phyloP scores from a whole-genome alignment of 495 filamentous ascomycete species.

The Tuber melanosporum region DNA sequence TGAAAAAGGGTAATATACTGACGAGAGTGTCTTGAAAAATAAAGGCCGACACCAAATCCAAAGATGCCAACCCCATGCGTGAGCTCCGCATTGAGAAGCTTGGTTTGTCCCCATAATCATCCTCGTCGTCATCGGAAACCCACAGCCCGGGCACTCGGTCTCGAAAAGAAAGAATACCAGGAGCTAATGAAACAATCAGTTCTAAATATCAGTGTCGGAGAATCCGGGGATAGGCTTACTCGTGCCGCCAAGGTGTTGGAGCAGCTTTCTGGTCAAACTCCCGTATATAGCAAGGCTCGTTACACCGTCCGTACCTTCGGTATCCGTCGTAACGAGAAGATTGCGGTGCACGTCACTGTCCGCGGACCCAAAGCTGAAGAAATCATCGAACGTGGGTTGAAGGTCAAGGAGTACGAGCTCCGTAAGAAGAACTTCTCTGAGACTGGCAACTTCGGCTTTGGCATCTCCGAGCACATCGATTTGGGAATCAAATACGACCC shows the following conservation, averaged over 20 bases:
- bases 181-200: conserved; percentile 47
- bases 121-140: not conserved
- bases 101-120: conserved; percentile 29
- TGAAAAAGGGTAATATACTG: conserved; percentile 24
- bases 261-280: conserved; percentile 98
- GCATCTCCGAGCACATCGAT: conserved; percentile 99
- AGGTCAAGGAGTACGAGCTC: conserved; percentile 99
- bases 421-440: conserved; percentile 98
- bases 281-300: conserved; percentile 96
- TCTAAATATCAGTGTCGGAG: conserved; percentile 99
- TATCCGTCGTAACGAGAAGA: conserved; percentile 99
- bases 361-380: conserved; percentile 99
- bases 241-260: conserved; percentile 99
- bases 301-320: conserved; percentile 99
- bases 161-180: not conserved
- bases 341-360: conserved; percentile 98
- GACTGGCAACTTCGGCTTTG: conserved; percentile 99
- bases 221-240: conserved; percentile 99
- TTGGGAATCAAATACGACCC: conserved; percentile 99
- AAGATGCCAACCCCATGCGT: conserved; percentile 95
- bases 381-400: conserved; percentile 98
- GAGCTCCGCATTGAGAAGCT: conserved; percentile 99
- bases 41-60: conserved; percentile 72
- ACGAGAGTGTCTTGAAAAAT: conserved; percentile 26
- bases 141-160: not conserved